phyloP scores from a whole-genome alignment of 139 green algal genomes.

The Chlamydomonas sp. region DNA sequence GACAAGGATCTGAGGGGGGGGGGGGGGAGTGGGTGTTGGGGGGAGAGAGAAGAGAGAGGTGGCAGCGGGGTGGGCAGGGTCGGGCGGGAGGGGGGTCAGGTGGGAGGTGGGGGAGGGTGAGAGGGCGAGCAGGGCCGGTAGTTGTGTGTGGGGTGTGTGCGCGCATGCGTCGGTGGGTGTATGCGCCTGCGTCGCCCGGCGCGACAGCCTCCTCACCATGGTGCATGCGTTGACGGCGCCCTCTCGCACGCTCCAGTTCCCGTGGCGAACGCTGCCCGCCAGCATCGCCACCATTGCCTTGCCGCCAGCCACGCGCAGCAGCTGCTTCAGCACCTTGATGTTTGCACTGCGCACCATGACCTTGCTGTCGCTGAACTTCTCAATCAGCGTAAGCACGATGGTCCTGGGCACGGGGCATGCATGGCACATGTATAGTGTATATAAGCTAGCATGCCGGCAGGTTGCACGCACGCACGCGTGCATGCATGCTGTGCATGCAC shows the following conservation, averaged over 20 bases:
- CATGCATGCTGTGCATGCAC: too few relatives aligned
- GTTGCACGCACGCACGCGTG: too few relatives aligned
- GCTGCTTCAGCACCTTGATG: constrained; percentile 32
- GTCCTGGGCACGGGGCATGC: constrained; percentile 13
- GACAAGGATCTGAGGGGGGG: constrained; percentile 32
- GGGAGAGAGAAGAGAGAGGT: background rate
- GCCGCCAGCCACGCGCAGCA: constrained; percentile 31
- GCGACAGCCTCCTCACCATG: constrained; percentile 25
- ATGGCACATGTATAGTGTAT: background rate
- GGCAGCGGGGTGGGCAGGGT: background rate
- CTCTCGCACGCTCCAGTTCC: constrained; percentile 44
- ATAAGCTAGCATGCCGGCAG: too few relatives aligned
- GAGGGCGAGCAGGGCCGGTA: too few relatives aligned
- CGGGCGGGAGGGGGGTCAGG: background rate
- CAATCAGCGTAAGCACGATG: constrained; percentile 31
- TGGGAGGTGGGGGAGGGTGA: too few relatives aligned
- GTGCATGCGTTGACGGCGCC: constrained; percentile 43
- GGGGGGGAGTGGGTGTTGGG: background rate
- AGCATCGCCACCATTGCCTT: constrained; percentile 34
- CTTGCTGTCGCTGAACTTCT: constrained; percentile 52
- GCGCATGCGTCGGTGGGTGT: background rate
- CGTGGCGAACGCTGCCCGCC: constrained; percentile 22
- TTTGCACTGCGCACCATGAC: constrained; percentile 35
- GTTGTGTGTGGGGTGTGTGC: too few relatives aligned
- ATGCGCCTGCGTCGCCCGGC: background rate